These are phyloP conservation scores for Podaxis sp. DNA, from an alignment of 768 basidiomycete species.

Conservation along the genomic window DNA sequence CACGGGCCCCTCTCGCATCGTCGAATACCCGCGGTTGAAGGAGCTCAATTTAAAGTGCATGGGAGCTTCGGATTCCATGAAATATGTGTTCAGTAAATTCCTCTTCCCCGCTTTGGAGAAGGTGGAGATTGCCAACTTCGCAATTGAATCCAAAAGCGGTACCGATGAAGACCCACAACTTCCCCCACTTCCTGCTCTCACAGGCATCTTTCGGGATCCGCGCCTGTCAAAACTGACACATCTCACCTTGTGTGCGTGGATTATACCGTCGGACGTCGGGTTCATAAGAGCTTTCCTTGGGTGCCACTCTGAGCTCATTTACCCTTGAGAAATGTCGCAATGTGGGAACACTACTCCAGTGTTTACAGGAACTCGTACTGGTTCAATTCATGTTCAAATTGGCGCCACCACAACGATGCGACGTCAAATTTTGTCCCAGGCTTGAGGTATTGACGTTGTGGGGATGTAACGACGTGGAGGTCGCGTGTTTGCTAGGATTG, in stretches of 20 bases:
- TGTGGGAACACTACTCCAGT: constrained; percentile 38
- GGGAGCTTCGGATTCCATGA: constrained; percentile 35
- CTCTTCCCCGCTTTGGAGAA: constrained; percentile 43
- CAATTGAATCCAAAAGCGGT: constrained; percentile 22
- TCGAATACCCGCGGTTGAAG: constrained; percentile 34
- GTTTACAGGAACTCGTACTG: constrained; percentile 34
- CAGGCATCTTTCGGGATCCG: constrained; percentile 56
- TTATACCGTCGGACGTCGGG: constrained; percentile 37
- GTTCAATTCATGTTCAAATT: constrained; percentile 1
- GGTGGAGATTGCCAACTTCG: constrained; percentile 43
- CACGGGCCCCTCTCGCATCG: constrained; percentile 16
- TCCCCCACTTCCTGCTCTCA: constrained; percentile 45
- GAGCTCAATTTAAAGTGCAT: constrained; percentile 44
- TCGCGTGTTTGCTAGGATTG: constrained; percentile 34
- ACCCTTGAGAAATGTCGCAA: constrained; percentile 48
- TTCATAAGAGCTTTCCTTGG: constrained; percentile 42
- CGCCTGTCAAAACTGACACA: constrained; percentile 50
- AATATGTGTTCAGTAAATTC: constrained; percentile 41
- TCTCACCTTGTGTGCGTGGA: constrained; percentile 49
- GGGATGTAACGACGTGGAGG: constrained; percentile 47
- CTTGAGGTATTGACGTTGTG: constrained; percentile 52
- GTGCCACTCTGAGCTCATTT: constrained; percentile 46
- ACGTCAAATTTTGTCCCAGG: constrained; percentile 49
- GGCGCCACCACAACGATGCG: constrained; percentile 22
- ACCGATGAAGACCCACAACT: constrained; percentile 19